Evolutionary conservation across 306 rosid species (phyloP), one percentile per base, ranked within the genome.

Genomic region (Castanea mollissima): DNA sequence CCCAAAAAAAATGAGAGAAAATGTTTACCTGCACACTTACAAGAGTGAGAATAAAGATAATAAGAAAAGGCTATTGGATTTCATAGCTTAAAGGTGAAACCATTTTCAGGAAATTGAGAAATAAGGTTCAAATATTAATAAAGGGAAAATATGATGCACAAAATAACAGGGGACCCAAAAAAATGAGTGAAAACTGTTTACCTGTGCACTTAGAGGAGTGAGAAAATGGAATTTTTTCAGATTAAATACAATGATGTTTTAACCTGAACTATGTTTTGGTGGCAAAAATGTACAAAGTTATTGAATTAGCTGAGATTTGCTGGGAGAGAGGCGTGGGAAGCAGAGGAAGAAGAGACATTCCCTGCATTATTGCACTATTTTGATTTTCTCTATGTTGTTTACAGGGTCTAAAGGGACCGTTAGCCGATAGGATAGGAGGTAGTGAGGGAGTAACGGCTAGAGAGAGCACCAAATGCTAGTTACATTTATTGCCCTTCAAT

Each of bases 371-470:
- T 59, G 16, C 16, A 16, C 60, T 31, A 2, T 63, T 16, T 29
- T 41, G 46, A 41, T 41, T 38, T 52, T n/a, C 1, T 23, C 5
- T 60, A 13, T 25, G 63, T 11, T 38, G 29, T 29, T 73, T 69
- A 69, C 69, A 19, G 57, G n/a, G 49, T 57, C 54, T 29, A 8
- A 41, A 41, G 49, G 76, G 57, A 64, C 80, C n/a, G 65, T 14
- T 20, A 35, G 70, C 55, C 84, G 77, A 73, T 77, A 80, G 78
- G 79, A 52, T 52, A 60, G 60, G 79, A 77, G 74, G 75, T 51
- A 2, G 73, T 74, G 78, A 84, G 79, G 57, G 72, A 75, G 69
- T 62, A 79, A 75, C 56, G 77, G 82, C 4, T 11, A 13, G 71
- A 60, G 73, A 70, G 38, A 62, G 27, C 56, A 51, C 77, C 58